Evolutionary conservation across 1,139 yeast species (phyloP), one percentile per base, ranked within the genome.

Genomic region (Lodderomyces elongisporus): DNA sequence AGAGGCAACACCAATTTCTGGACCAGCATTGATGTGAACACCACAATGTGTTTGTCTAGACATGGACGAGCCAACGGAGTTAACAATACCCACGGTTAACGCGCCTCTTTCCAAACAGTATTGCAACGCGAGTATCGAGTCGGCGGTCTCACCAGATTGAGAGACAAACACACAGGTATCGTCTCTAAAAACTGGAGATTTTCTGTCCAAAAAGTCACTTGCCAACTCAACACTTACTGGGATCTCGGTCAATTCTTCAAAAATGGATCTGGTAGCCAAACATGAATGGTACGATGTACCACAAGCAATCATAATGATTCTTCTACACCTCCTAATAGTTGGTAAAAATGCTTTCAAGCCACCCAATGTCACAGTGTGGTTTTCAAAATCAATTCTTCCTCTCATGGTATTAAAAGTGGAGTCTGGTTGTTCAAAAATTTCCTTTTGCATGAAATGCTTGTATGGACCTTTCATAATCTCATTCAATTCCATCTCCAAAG

Each of bases 1-100:
- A n/a, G 97, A 88, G 9, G 98, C 99, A 49, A 93, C 99, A 60
- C 98, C 98, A 47, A 93, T 91, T 67, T 93, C 99, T 27, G 98
- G 98, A 44, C 99, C 99, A 29, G 98, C 98, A 58, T 93, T 93
- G 58, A 93, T 89, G 60, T 93, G 99, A 36, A 93, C 96, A 76
- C 99, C 99, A 70, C 98, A 93, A 63, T 89, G 95, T 27, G 99
- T 93, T 54, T 79, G 83, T 60, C 96, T 79, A 14, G 97, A 89
- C 65, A 93, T 87, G 33, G 93, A 79, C 5, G 98, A 93, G 52
- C 99, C 99, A 30, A 93, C 99, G 44, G 88, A 77, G 54, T 68
- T 68, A 36, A 93, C 98, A 52, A 93, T 85, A 63, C 99, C 99
- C 39, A 93, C 94, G 21, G 96, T 89, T 48, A 93, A 73, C 21